Conservation (phyloP, 2,329 filamentous ascomycete species). For the Geosmithia putterillii region DNA sequence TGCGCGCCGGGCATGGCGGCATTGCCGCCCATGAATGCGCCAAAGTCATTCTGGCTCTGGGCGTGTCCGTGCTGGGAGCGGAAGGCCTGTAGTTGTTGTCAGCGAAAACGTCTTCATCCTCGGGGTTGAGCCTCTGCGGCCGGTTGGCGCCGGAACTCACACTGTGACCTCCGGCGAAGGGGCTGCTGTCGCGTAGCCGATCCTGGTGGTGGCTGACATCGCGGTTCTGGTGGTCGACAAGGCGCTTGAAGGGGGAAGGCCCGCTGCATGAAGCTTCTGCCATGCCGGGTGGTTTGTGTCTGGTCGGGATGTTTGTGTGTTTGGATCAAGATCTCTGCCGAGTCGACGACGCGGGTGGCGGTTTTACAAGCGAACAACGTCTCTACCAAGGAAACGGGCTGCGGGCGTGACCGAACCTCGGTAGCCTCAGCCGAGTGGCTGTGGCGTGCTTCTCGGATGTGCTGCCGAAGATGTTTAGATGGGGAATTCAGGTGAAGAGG, state of each 20-base stretch:
- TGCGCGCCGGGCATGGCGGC: slow-evolving; percentile 14
- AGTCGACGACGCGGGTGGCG: too few species aligned
- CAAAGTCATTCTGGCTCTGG: slow-evolving; percentile 18
- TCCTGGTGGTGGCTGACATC: slow-evolving; percentile 28
- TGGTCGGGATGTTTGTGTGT: too few species aligned
- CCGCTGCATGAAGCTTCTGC: slow-evolving; percentile 28
- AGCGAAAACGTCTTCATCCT: not conserved
- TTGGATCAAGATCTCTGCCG: too few species aligned
- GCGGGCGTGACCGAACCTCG: not conserved
- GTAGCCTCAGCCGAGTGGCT: not conserved
- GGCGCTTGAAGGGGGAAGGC: slow-evolving; percentile 27
- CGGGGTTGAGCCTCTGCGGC: slow-evolving; percentile 1
- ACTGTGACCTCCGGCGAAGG: slow-evolving; percentile 11
- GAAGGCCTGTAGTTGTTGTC: slow-evolving; percentile 16
- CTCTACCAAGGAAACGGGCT: too few species aligned
- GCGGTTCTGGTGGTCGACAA: slow-evolving; percentile 27
- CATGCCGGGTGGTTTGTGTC: slow-evolving; percentile 14
- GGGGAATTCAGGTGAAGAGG: not conserved
- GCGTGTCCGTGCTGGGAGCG: slow-evolving; percentile 15
- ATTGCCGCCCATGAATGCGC: slow-evolving; percentile 19
- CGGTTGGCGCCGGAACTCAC: slow-evolving; percentile 12
- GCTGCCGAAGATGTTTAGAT: not conserved
- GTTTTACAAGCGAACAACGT: too few species aligned
- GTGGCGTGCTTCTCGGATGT: too few species aligned
- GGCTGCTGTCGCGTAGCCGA: slow-evolving; percentile 18